Base-by-base conservation (phyloP, 2,329 filamentous ascomycete species). In the Eutypella sp. region DNA sequence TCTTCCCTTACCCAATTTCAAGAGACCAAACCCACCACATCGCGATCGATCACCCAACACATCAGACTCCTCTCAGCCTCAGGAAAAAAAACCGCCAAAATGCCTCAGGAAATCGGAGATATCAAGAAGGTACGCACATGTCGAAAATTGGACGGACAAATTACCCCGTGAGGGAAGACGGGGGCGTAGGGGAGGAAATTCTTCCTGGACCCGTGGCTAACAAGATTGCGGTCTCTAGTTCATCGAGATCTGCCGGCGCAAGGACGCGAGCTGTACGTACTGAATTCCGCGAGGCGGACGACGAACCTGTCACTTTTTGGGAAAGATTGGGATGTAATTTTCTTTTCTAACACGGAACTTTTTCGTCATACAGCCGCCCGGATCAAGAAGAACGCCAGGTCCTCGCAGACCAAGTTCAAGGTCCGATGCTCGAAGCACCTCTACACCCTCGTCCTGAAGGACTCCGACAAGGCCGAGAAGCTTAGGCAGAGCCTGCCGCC, bases 161-260 rank as follows among this genome's bases (percentile, higher is more conserved):
- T n/a, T n/a, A n/a, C n/a, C n/a, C n/a, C n/a, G n/a, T n/a, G n/a
- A n/a, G n/a, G n/a, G n/a, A n/a, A n/a, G n/a, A n/a, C n/a, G n/a
- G n/a, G n/a, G n/a, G n/a, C n/a, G n/a, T n/a, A n/a, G n/a, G n/a
- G n/a, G n/a, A n/a, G n/a, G n/a, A n/a, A n/a, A n/a, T n/a, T n/a
- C n/a, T n/a, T n/a, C n/a, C n/a, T n/a, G n/a, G n/a, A n/a, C n/a
- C n/a, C n/a, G n/a, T n/a, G n/a, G n/a, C n/a, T n/a, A n/a, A n/a
- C n/a, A n/a, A n/a, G n/a, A n/a, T n/a, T n/a, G n/a, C n/a, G n/a
- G n/a, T n/a, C 47, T 48, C 72, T 73, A 96, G 83, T 99, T 99
- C 89, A 95, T 99, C 75, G 93, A 97, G 87, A 96, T 99, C 84
- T 96, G 89, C 85, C 87, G 92, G 77, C 88, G 93, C 74, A 95